Base-by-base conservation (phyloP, 371 early-diverging fungal genomes). In the Rhizopus stolonifer region DNA sequence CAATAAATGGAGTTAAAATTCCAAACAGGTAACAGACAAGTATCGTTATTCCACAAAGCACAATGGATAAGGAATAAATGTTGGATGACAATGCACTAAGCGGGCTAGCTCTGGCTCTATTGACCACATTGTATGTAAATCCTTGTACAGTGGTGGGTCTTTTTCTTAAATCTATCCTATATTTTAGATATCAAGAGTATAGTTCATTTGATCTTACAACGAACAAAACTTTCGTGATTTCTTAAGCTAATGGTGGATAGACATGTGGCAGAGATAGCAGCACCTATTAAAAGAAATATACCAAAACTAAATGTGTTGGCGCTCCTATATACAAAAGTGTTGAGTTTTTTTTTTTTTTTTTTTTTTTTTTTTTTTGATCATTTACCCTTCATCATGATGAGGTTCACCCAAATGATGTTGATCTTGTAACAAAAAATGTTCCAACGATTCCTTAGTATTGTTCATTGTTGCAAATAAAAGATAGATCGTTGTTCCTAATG, bases 381-480 rank as follows among this genome's bases (percentile, higher is more conserved):
- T 49, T 66, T 68, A 62, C 65, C 62, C 44, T 47, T 59, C 66
- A 11, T 60, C 56, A 31, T 65, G 66, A 32, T 60, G 70, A 13
- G 65, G 61, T 36, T 74, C 72, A 17, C 52, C 39, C 32, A 31
- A 24, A 32, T 46, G 49, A 46, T 82, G 76, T 19, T 73, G 69
- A 9, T 63, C 70, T 48, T 78, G 80, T 22, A 81, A 60, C 48
- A 85, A 67, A 21, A 81, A 52, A 55, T 85, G 84, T 42, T 85
- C 84, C 19, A 83, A 56, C 15, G 81, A 79, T 65, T 85, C 86
- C 53, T 85, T 85, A n/a, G 81, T 74, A 54, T 77, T 80, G 53
- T 83, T 77, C 82, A 85, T 83, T 3, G 82, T 82, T n/a, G 72
- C 79, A 60, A 83, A 85, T 34, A 85, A 54, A 19, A 85, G 63